A percentile compares a stretch with the other conserved stretches of the same genome.
Conservation (phyloP, 2,329 filamentous ascomycete species). For the Grosmannia penicillata region DNA sequence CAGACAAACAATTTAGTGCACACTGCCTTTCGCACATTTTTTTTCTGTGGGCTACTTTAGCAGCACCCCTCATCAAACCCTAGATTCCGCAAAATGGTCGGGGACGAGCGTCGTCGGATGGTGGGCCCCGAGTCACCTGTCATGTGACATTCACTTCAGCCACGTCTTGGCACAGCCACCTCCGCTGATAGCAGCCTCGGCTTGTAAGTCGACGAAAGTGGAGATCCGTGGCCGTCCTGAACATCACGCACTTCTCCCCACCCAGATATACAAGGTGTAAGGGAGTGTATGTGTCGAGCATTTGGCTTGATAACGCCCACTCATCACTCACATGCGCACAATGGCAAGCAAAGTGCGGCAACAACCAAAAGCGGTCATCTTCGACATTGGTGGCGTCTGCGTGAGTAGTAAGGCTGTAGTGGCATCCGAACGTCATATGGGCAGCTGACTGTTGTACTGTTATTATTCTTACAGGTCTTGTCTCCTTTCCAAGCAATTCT, state of each 20-base stretch:
- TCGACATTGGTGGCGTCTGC: constrained; percentile 94
- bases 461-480: constrained; percentile 44
- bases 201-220: too few species aligned
- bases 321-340: constrained; percentile 3
- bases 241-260: too few species aligned
- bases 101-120: constrained; percentile 12
- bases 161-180: neutral
- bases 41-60: constrained; percentile 9
- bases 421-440: neutral
- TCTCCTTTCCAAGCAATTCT: constrained; percentile 90
- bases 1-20: constrained; percentile 12
- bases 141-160: neutral
- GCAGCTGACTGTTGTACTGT: neutral
- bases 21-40: constrained; percentile 12
- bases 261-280: too few species aligned
- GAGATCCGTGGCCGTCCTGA: too few species aligned
- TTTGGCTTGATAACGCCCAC: too few species aligned
- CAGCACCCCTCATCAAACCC: constrained; percentile 20
- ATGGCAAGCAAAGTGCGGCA: constrained; percentile 24
- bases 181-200: too few species aligned
- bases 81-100: constrained; percentile 17
- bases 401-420: constrained; percentile 40
- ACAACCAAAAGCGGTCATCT: constrained; percentile 63
- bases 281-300: too few species aligned
- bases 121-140: constrained; percentile 1